Conservation (phyloP, 805 yeast genomes). For the Wickerhamiella occidentalis region DNA sequence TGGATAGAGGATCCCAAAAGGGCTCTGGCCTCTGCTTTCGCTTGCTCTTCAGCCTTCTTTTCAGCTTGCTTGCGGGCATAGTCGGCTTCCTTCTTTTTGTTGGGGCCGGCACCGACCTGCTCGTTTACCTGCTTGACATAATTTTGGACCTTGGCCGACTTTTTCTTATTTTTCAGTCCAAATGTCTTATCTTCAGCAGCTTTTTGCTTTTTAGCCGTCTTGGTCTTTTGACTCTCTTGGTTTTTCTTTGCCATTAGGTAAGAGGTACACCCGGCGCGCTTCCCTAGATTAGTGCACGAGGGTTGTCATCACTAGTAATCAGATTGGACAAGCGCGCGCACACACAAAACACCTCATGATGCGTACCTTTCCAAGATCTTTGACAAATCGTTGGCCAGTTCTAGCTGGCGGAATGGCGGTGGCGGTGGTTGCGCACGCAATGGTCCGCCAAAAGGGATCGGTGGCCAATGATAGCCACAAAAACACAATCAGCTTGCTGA, state of each 20-base stretch:
- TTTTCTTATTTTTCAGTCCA: constrained; percentile 90
- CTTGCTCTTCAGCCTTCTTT: constrained; percentile 83
- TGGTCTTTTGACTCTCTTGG: constrained; percentile 42
- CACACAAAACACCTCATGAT: constrained; percentile 7
- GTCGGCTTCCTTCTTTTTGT: constrained; percentile 66
- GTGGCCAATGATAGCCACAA: constrained; percentile 13
- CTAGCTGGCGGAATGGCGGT: constrained; percentile 12
- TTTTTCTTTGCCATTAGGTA: constrained; percentile 45
- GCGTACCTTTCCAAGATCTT: neutral
- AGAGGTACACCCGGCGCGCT: neutral
- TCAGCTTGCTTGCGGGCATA: constrained; percentile 55
- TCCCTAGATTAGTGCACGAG: too few species aligned
- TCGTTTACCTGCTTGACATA: constrained; percentile 55
- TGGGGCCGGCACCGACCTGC: constrained; percentile 44
- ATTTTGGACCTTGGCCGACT: constrained; percentile 79
- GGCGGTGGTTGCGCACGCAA: constrained; percentile 8
- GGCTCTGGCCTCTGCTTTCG: constrained; percentile 75
- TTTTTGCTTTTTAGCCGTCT: constrained; percentile 43
- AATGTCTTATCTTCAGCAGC: constrained; percentile 78
- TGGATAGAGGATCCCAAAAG: constrained; percentile 54
- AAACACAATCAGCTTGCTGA: constrained; percentile 15
- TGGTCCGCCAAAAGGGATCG: constrained; percentile 1
- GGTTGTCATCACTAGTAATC: neutral
- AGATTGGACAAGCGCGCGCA: too few species aligned
- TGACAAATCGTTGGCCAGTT: constrained; percentile 12